A percentile compares a stretch with the other conserved stretches of the same genome.
Evolutionary conservation across 31 red algal genomes (phyloP).

Genomic region (Endocladia muricata): DNA sequence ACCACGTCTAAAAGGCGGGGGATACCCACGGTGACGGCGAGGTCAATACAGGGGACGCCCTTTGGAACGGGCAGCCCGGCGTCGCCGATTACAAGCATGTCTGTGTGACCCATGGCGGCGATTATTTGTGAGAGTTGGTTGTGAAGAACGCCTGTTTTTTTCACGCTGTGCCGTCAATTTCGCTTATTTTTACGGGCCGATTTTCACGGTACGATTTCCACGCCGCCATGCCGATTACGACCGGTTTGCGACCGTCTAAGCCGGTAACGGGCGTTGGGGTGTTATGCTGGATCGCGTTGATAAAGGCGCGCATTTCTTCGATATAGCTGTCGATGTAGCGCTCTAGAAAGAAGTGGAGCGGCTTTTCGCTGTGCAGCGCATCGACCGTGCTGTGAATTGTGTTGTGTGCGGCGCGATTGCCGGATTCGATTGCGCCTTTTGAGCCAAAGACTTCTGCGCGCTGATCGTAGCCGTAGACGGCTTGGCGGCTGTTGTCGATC

Average conservation of each 20-base stretch:
- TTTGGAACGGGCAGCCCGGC: too few species aligned
- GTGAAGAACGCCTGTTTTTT: too few species aligned
- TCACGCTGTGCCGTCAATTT: too few species aligned
- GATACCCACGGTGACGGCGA: too few species aligned
- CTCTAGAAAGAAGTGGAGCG: conserved; percentile 99
- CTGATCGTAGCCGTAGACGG: conserved; percentile 99
- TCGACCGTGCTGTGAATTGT: conserved; percentile 80
- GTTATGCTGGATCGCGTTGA: conserved; percentile 63
- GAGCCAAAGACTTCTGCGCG: conserved; percentile 97
- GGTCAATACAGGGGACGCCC: too few species aligned
- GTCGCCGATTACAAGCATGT: too few species aligned
- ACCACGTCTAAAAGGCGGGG: too few species aligned
- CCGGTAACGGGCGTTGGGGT: conserved; percentile 86
- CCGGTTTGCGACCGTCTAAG: conserved; percentile 90
- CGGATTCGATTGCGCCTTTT: conserved; percentile 84
- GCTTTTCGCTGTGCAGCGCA: conserved; percentile 88
- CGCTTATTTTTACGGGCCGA: conserved; percentile 76
- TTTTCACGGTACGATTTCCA: conserved; percentile 78
- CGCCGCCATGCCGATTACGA: conserved; percentile 94
- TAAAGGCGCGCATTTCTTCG: conserved; percentile 83
- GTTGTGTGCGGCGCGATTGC: conserved; percentile 92
- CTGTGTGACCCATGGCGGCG: too few species aligned
- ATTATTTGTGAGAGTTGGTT: too few species aligned
- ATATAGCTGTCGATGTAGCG: conserved; percentile 97
- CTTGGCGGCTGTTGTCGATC: conserved; percentile 95